Evolutionary conservation across 495 filamentous ascomycete genomes (phyloP), one percentile per base, ranked within the genome.

Genomic region (Aspergillus biplanus): DNA sequence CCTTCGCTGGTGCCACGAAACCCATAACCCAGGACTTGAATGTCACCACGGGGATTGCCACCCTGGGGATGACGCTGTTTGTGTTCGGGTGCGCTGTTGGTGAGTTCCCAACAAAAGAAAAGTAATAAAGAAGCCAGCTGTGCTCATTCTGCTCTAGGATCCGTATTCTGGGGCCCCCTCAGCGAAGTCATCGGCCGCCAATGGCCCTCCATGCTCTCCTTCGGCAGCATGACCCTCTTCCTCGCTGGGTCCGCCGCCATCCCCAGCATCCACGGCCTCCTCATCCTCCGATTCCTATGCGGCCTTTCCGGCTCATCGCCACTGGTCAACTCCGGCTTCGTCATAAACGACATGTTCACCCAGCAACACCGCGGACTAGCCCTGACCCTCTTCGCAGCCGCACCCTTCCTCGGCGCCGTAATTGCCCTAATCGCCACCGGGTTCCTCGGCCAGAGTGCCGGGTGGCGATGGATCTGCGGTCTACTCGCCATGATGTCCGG

Each of bases 261-360:
- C 0, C 71, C 79, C 48, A 87, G 86, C 62, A 83, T 90, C 34
- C 61, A 81, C 49, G 81, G 84, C 0, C 76, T 91, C 0, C 16
- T 49, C 8, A 21, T 92, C 62, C 79, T 92, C 15, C 86, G 90
- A 18, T 91, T 92, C 78, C 85, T 92, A 52, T 86, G 86, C 12
- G 87, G 90, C n/a, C 80, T 86, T 8, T 89, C 90, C 67, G 90
- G 90, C 27, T 84, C 85, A 4, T 86, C 86, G 0, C 82, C 87
- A 2, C 58, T 91, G 47, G 87, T 86, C n/a, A 90, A 89, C 73
- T 76, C 85, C 5, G 87, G 87, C 21, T 87, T 87, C 42, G 81
- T 89, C 39, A 88, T 90, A 60, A 84, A 87, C n/a, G 87, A 92
- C 59, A 86, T 90, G 76, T 91, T 90, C 65, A 64, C 75, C 7